Evolutionary conservation across 2,329 filamentous ascomycete species (phyloP).

Genomic region (Monilinia aucupariae): DNA sequence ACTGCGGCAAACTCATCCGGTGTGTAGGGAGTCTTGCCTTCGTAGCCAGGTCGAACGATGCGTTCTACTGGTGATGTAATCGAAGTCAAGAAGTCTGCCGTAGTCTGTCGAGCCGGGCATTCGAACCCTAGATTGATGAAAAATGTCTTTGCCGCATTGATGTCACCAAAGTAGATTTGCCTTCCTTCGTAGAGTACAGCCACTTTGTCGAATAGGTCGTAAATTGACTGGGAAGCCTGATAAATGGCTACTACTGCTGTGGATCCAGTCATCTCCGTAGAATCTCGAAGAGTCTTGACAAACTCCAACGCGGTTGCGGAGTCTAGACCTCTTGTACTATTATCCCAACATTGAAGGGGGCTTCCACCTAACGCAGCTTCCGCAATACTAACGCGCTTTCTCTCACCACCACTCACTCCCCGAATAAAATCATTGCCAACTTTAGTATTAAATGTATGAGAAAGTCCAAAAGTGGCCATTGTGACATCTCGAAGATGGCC

Average conservation of each 20-base stretch:
- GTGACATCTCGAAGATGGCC: conserved; percentile 51
- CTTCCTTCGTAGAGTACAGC: conserved; percentile 62
- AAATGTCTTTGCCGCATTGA: conserved; percentile 58
- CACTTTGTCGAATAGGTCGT: conserved; percentile 61
- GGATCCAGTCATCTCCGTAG: conserved; percentile 58
- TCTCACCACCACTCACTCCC: conserved; percentile 65
- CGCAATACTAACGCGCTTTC: conserved; percentile 76
- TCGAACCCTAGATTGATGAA: conserved; percentile 68
- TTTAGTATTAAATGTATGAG: conserved; percentile 66
- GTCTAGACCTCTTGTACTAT: conserved; percentile 68
- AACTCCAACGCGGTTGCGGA: conserved; percentile 70
- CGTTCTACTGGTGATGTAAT: conserved; percentile 60
- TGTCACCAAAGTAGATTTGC: conserved; percentile 65
- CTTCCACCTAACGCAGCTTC: conserved; percentile 61
- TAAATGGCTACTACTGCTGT: conserved; percentile 66
- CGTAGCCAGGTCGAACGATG: conserved; percentile 49
- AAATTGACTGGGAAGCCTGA: conserved; percentile 64
- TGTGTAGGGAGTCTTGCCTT: conserved; percentile 50
- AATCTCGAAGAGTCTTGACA: conserved; percentile 58
- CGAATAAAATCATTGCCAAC: conserved; percentile 71
- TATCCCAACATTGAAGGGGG: conserved; percentile 69
- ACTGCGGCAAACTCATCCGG: conserved; percentile 49
- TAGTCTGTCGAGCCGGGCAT: conserved; percentile 54
- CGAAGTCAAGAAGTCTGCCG: conserved; percentile 68
- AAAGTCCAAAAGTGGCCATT: conserved; percentile 65